Conservation (phyloP, 345 rosid genomes). For the Bruguiera gymnorhiza region DNA sequence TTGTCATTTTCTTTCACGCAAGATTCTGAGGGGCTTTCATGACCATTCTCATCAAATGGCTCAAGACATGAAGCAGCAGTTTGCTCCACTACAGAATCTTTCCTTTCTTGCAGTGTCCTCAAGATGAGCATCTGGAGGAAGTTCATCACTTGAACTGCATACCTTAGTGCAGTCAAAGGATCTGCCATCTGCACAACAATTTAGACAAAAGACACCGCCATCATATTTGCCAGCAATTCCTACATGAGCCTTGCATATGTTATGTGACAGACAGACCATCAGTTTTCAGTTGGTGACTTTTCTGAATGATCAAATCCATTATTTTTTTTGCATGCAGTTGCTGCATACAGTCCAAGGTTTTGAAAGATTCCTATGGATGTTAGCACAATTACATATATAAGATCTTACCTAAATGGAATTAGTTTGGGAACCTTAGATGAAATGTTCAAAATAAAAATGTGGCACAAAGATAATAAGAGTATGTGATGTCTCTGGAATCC, state of each 20-base stretch:
- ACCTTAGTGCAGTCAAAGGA: conserved; percentile 30
- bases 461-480: neutral
- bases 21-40: conserved; percentile 22
- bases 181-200: conserved; percentile 28
- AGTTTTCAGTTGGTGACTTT: neutral
- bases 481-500: neutral
- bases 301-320: neutral
- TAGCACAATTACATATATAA: neutral
- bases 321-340: neutral
- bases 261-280: neutral
- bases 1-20: conserved; percentile 25
- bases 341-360: neutral
- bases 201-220: conserved; percentile 4
- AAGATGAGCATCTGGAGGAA: conserved; percentile 26
- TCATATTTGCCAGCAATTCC: neutral
- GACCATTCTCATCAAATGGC: conserved; percentile 26
- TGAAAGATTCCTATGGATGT: neutral
- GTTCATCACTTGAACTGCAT: conserved; percentile 33
- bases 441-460: neutral
- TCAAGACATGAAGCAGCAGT: conserved; percentile 11
- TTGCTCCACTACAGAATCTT: conserved; percentile 20
- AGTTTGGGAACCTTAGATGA: neutral
- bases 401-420: neutral
- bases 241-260: neutral
- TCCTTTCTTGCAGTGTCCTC: conserved; percentile 19